These are phyloP conservation scores for Wickerhamomyces chaumierensis DNA, from an alignment of 805 yeast species.

Conservation along the genomic window DNA sequence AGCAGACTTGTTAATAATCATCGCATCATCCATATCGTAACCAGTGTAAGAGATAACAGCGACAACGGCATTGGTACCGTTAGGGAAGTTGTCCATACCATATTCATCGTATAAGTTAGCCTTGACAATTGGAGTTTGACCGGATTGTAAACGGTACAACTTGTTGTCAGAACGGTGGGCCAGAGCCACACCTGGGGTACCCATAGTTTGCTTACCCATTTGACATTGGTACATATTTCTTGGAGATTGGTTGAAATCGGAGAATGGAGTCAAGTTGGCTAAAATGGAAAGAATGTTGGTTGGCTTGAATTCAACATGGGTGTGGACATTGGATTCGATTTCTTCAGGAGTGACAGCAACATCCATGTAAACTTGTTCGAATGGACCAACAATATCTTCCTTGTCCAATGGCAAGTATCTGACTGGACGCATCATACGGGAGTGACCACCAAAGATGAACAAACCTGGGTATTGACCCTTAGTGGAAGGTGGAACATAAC, in stretches of 20 bases:
- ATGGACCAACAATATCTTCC: constrained; percentile 88
- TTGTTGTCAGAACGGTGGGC: constrained; percentile 91
- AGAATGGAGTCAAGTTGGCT: constrained; percentile 95
- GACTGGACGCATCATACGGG: constrained; percentile 95
- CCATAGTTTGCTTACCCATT: constrained; percentile 99
- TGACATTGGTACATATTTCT: constrained; percentile 99
- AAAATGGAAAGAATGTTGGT: constrained; percentile 88
- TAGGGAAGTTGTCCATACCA: constrained; percentile 97
- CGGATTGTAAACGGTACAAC: constrained; percentile 82
- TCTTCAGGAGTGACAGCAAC: constrained; percentile 92
- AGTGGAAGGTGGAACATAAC: constrained; percentile 90
- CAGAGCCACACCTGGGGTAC: constrained; percentile 96
- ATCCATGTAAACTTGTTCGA: constrained; percentile 95
- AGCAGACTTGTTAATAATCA: constrained; percentile 95
- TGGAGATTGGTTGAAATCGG: constrained; percentile 98
- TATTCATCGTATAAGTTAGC: constrained; percentile 90
- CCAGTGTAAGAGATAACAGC: constrained; percentile 98
- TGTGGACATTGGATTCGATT: constrained; percentile 67
- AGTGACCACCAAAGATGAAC: constrained; percentile 79
- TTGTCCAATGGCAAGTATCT: constrained; percentile 79
- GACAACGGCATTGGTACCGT: constrained; percentile 96
- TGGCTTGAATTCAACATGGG: constrained; percentile 92
- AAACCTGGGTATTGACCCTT: constrained; percentile 98
- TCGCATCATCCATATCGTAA: constrained; percentile 99
- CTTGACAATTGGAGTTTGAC: constrained; percentile 95